phyloP scores from a whole-genome alignment of 139 green algal genomes.

The Coelastrella sp. region DNA sequence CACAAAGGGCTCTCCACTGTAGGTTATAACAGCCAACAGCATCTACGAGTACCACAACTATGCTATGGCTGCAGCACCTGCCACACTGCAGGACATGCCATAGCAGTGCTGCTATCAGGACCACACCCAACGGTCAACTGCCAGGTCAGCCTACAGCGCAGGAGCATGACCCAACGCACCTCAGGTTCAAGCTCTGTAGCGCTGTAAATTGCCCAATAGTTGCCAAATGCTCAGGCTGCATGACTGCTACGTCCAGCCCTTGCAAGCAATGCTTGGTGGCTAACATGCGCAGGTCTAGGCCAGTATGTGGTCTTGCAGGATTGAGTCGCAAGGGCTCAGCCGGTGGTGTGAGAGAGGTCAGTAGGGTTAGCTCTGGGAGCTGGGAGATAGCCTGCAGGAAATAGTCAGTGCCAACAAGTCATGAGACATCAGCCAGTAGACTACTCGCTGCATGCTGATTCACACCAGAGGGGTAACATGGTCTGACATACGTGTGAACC shows the following conservation, averaged over 20 bases:
- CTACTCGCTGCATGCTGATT: too few relatives aligned
- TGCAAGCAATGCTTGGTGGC: neutral
- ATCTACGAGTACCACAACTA: too few relatives aligned
- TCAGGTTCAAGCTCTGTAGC: slow-evolving; percentile 5
- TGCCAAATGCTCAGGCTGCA: slow-evolving; percentile 43
- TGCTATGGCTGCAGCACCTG: too few relatives aligned
- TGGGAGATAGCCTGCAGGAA: slow-evolving; percentile 32
- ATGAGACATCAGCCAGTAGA: too few relatives aligned
- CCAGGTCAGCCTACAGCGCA: neutral
- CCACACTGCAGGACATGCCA: too few relatives aligned
- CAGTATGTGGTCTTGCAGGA: neutral
- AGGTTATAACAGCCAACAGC: too few relatives aligned
- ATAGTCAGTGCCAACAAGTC: too few relatives aligned
- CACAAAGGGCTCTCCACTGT: too few relatives aligned
- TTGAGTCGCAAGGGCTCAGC: slow-evolving; percentile 8
- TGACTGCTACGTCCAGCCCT: slow-evolving; percentile 20
- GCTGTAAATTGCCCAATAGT: slow-evolving; percentile 10
- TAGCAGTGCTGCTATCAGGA: too few relatives aligned
- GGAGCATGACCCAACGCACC: neutral
- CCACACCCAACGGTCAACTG: too few relatives aligned
- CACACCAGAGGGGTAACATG: too few relatives aligned
- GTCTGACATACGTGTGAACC: too few relatives aligned
- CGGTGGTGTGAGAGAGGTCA: slow-evolving; percentile 24
- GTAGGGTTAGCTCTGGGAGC: slow-evolving; percentile 36
- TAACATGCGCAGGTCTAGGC: slow-evolving; percentile 20